phyloP scores from a whole-genome alignment of 2,329 filamentous ascomycete species.

The Pseudogymnoascus destructans region DNA sequence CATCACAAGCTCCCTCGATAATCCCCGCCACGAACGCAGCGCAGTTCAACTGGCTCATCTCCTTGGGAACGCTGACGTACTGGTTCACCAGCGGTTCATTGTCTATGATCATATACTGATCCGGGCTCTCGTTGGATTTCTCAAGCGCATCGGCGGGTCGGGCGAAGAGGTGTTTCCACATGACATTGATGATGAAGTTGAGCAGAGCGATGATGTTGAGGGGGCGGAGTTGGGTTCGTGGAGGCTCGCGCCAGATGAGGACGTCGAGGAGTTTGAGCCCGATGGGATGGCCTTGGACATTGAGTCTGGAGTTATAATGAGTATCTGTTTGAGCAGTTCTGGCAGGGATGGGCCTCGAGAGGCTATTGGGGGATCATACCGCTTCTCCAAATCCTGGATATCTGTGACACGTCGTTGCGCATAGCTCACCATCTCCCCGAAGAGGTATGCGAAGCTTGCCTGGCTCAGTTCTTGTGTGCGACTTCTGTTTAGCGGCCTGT shows the following conservation, averaged over 20 bases:
- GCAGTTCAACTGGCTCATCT: slow-evolving; percentile 95
- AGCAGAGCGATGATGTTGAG: slow-evolving; percentile 82
- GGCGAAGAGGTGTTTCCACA: slow-evolving; percentile 87
- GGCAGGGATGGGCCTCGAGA: neutral
- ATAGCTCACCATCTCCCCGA: slow-evolving; percentile 93
- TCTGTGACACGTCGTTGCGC: slow-evolving; percentile 82
- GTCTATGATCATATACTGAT: slow-evolving; percentile 98
- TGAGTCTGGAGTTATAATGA: slow-evolving; percentile 47
- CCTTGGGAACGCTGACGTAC: slow-evolving; percentile 82
- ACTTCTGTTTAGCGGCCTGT: slow-evolving; percentile 81
- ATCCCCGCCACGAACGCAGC: slow-evolving; percentile 92
- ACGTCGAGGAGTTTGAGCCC: slow-evolving; percentile 92
- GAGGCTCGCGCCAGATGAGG: slow-evolving; percentile 68
- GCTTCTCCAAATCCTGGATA: slow-evolving; percentile 85
- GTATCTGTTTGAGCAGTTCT: neutral
- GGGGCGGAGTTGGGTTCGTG: slow-evolving; percentile 61
- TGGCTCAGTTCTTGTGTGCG: slow-evolving; percentile 83
- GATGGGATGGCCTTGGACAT: slow-evolving; percentile 83
- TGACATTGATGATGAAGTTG: slow-evolving; percentile 84
- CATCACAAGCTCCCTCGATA: slow-evolving; percentile 90
- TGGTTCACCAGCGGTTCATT: slow-evolving; percentile 94
- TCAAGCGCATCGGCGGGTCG: slow-evolving; percentile 87
- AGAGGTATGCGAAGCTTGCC: slow-evolving; percentile 89
- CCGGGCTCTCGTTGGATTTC: slow-evolving; percentile 69
- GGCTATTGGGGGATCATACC: slow-evolving; percentile 37